phyloP scores from a whole-genome alignment of 1,139 yeast species.

The Candida smagusa region DNA sequence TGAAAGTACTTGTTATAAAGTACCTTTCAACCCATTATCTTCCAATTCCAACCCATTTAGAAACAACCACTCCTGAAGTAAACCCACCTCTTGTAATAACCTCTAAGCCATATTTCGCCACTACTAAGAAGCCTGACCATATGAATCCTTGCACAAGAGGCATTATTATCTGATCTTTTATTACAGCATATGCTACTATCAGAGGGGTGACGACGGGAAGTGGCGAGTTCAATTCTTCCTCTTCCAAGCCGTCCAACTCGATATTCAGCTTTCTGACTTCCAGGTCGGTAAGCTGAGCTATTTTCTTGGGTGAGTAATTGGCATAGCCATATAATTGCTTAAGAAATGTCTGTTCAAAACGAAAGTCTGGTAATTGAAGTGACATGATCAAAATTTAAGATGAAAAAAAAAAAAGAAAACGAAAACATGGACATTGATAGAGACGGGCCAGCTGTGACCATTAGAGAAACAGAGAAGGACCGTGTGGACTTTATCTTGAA shows the following conservation, averaged over 20 bases:
- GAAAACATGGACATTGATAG: slow-evolving; percentile 37
- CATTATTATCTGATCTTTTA: slow-evolving; percentile 65
- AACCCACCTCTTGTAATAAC: slow-evolving; percentile 30
- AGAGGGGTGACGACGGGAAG: slow-evolving; percentile 42
- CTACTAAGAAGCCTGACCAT: slow-evolving; percentile 35
- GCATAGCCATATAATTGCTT: slow-evolving; percentile 43
- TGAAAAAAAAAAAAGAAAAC: slow-evolving; percentile 1
- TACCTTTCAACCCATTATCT: too few relatives aligned
- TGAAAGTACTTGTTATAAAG: too few relatives aligned
- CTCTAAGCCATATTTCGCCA: slow-evolving; percentile 28
- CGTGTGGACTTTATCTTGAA: slow-evolving; percentile 87
- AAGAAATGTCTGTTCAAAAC: slow-evolving; percentile 62
- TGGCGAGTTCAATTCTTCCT: slow-evolving; percentile 20
- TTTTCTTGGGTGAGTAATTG: slow-evolving; percentile 1
- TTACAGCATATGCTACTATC: slow-evolving; percentile 51
- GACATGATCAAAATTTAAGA: slow-evolving; percentile 2
- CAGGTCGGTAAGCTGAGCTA: slow-evolving; percentile 16
- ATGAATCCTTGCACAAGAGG: slow-evolving; percentile 53
- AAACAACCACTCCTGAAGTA: slow-evolving; percentile 27
- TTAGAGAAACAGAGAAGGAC: slow-evolving; percentile 80
- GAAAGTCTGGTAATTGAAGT: slow-evolving; percentile 56
- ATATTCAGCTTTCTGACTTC: slow-evolving; percentile 23
- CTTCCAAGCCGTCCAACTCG: slow-evolving; percentile 23
- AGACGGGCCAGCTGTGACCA: slow-evolving; percentile 74
- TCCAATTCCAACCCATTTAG: slow-evolving; percentile 20